Conservation (phyloP, 129 eudicot species). For the Flaveria ramosissima region DNA sequence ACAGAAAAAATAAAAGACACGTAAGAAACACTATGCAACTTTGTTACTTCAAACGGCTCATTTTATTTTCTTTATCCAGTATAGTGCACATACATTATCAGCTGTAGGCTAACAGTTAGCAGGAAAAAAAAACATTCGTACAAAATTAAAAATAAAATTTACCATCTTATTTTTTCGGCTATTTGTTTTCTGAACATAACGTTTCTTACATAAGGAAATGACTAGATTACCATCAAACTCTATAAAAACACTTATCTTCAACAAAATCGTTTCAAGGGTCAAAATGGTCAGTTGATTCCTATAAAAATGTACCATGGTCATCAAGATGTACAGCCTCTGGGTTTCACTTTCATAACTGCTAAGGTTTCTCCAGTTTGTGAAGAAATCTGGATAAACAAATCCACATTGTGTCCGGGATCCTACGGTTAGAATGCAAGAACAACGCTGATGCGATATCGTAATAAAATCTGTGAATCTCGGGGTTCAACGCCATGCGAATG, state of each 20-base stretch:
- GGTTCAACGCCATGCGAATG: constrained; percentile 63
- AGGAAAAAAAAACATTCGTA: background rate
- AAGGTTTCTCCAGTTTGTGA: constrained; percentile 41
- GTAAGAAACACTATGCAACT: too few species aligned
- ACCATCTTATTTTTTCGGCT: constrained; percentile 26
- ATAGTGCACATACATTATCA: too few species aligned
- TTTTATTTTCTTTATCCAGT: too few species aligned
- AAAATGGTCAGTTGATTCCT: constrained; percentile 32
- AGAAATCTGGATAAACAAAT: constrained; percentile 57
- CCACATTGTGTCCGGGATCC: constrained; percentile 61
- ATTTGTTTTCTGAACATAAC: background rate
- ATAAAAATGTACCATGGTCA: constrained; percentile 25
- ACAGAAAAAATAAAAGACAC: too few species aligned
- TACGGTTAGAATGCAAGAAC: constrained; percentile 42
- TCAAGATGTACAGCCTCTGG: constrained; percentile 21
- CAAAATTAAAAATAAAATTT: constrained; percentile 17
- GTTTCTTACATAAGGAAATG: constrained; percentile 15
- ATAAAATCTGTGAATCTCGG: constrained; percentile 60
- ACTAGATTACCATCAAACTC: constrained; percentile 11
- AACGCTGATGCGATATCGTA: constrained; percentile 49
- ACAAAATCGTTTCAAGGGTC: constrained; percentile 18
- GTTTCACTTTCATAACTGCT: constrained; percentile 5
- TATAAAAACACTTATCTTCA: constrained; percentile 18
- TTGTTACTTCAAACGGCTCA: too few species aligned
- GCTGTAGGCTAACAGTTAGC: background rate